These are phyloP conservation scores for Potentilla sterilis DNA, from an alignment of 306 rosid genomes.

Conservation along the genomic window DNA sequence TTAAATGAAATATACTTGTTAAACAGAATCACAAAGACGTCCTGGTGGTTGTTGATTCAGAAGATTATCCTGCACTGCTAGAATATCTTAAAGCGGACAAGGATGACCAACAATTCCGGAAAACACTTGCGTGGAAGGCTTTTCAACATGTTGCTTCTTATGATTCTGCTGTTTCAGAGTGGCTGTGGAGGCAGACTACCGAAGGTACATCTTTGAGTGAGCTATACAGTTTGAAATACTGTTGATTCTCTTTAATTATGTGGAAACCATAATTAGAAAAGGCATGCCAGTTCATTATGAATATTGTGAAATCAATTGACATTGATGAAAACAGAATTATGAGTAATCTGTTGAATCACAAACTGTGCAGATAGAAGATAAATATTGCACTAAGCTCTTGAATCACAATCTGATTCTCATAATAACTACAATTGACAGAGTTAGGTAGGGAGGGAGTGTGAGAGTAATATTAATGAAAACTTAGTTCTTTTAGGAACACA, in stretches of 20 bases:
- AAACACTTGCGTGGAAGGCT: conserved; percentile 94
- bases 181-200: conserved; percentile 87
- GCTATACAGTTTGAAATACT: not conserved
- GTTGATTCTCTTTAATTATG: not conserved
- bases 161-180: conserved; percentile 90
- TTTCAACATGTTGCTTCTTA: conserved; percentile 87
- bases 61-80: conserved; percentile 71
- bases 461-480: not conserved
- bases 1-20: conserved; percentile 22
- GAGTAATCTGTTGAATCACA: not conserved
- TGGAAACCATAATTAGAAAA: not conserved
- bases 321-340: not conserved
- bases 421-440: not conserved
- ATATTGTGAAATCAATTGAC: not conserved
- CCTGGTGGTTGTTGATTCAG: conserved; percentile 84
- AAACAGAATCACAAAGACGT: conserved; percentile 90
- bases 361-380: not conserved
- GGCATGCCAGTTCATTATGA: not conserved
- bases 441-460: not conserved
- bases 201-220: conserved; percentile 46
- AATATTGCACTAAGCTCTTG: not conserved
- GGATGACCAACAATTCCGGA: conserved; percentile 60
- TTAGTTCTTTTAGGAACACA: not conserved
- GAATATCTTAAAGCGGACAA: conserved; percentile 68
- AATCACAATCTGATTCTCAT: not conserved